A percentile compares a stretch with the other conserved stretches of the same genome.
Conservation (phyloP, 768 basidiomycete species). For the Pisolithus sp. region DNA sequence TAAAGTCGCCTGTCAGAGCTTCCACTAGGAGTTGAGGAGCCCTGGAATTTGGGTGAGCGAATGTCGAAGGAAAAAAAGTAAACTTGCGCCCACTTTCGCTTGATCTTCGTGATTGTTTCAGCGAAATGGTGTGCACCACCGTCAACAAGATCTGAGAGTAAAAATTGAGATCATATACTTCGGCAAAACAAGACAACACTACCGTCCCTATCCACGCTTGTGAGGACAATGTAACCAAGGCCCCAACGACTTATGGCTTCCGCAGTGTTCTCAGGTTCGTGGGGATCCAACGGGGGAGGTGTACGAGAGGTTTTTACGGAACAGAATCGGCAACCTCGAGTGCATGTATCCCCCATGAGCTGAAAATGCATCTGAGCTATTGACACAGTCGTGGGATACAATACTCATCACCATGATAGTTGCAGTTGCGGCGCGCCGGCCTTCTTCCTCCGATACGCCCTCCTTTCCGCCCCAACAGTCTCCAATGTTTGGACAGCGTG, state of each 20-base stretch:
- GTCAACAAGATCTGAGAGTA: conserved; percentile 73
- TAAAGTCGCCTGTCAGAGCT: conserved; percentile 93
- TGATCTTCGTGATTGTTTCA: conserved; percentile 90
- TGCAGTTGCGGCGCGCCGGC: conserved; percentile 82
- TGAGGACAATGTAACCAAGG: conserved; percentile 94
- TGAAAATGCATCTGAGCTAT: conserved; percentile 26
- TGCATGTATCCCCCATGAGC: conserved; percentile 99
- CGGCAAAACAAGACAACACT: not conserved
- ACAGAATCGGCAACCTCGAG: conserved; percentile 95
- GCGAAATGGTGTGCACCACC: conserved; percentile 94
- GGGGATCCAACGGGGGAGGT: conserved; percentile 88
- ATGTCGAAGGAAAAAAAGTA: not conserved
- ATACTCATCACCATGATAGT: conserved; percentile 83
- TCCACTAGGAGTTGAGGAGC: conserved; percentile 95
- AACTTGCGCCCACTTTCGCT: conserved; percentile 66
- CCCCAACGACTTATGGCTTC: conserved; percentile 99
- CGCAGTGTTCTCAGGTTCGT: conserved; percentile 97
- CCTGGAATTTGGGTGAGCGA: conserved; percentile 34
- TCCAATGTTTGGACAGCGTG: conserved; percentile 98
- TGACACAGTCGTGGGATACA: not conserved
- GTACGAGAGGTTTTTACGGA: conserved; percentile 89
- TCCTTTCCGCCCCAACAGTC: conserved; percentile 96
- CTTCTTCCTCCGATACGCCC: conserved; percentile 58
- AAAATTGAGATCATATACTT: conserved; percentile 1
- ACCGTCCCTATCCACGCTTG: conserved; percentile 97